A percentile compares a stretch with the other conserved stretches of the same genome.
Evolutionary conservation across 768 basidiomycete genomes (phyloP).

Genomic region (Hericium alpestre): DNA sequence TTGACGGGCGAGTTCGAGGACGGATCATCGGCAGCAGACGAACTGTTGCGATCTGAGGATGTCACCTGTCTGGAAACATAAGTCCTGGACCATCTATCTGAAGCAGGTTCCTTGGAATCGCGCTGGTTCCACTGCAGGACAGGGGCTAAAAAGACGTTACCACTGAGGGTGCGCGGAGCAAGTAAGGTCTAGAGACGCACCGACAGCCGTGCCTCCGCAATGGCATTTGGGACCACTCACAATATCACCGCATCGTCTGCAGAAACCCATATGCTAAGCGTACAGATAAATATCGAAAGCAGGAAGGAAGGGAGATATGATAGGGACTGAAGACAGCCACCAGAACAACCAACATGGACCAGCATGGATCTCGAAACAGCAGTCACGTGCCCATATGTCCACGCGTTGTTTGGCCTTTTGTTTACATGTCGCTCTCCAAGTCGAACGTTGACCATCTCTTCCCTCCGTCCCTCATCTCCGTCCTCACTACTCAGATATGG

Average conservation of each 20-base stretch:
- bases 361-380: not conserved
- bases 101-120: slow-evolving; percentile 28
- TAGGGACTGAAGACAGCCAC: too few relatives aligned
- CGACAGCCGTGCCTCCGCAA: slow-evolving; percentile 72
- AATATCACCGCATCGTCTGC: slow-evolving; percentile 78
- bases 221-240: slow-evolving; percentile 61
- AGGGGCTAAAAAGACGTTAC: slow-evolving; percentile 35
- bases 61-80: slow-evolving; percentile 53
- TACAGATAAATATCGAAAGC: too few relatives aligned
- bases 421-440: not conserved
- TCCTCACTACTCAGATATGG: slow-evolving; percentile 16
- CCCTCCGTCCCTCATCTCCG: not conserved
- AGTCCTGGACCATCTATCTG: slow-evolving; percentile 74
- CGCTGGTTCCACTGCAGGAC: slow-evolving; percentile 55
- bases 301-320: too few relatives aligned
- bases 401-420: not conserved
- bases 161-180: not conserved
- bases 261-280: slow-evolving; percentile 51
- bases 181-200: slow-evolving; percentile 33
- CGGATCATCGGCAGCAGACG: too few relatives aligned
- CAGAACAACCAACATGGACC: too few relatives aligned
- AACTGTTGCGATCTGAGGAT: slow-evolving; percentile 26
- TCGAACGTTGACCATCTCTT: not conserved
- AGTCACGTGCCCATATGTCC: not conserved
- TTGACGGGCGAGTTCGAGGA: slow-evolving; percentile 19